Evolutionary conservation across 768 basidiomycete genomes (phyloP), one percentile per base, ranked within the genome.

Genomic region (Boletus insuetus): DNA sequence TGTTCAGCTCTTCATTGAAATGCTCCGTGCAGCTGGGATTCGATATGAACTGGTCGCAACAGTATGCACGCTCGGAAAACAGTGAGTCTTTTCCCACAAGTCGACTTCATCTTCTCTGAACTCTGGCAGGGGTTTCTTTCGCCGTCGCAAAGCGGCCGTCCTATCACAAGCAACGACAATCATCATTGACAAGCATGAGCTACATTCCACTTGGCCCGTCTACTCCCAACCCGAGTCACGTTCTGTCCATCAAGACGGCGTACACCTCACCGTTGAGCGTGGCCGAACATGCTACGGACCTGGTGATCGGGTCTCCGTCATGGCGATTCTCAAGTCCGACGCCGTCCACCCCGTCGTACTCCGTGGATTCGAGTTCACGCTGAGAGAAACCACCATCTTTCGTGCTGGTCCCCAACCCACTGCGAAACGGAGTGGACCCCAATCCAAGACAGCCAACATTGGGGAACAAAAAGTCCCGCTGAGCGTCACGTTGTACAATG

Each of bases 141-240:
- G 91, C 35, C 85, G 87, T 58, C 85, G 88, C 61, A 87, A 90
- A 64, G 81, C 87, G 1, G 76, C 82, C 20, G 80, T 90, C 41
- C 72, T 83, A 31, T 82, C 85, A n/a, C 81, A 85, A 13, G 77
- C 82, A 19, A 82, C 89, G 34, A 75, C 80, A 13, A 86, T 97
- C 43, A 82, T 86, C 58, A 91, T 97, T 63, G 89, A 92, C 77
- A 97, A 96, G 70, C 94, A 96, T 65, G 94, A 96, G 60, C 75
- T 95, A 8, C 94, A 96, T 65, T 89, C 93, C 5, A 87, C 91
- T 1, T 97, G 94, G 94, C 94, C 94, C 3, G 81, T 95, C 31
- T 96, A 93, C 66, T 82, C 82, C 46, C 89, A 92, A 66, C 81
- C 82, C 12, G 89, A 93, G 63, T 79, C 78, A 34, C 86, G 90